These are phyloP conservation scores for Cladosporium sp. DNA, from an alignment of 2,329 filamentous ascomycete species.

Conservation along the genomic window DNA sequence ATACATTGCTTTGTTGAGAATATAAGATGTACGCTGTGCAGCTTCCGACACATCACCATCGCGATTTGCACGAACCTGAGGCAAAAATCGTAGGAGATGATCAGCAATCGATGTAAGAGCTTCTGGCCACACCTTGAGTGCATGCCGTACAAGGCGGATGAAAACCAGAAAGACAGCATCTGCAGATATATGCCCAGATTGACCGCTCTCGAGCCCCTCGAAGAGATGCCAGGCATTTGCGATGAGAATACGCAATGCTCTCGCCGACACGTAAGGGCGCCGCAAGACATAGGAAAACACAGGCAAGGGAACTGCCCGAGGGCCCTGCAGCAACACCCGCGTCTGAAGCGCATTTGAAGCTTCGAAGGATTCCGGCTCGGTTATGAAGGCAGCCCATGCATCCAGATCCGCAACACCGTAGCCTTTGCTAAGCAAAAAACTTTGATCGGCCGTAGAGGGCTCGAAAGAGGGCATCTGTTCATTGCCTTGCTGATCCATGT, in stretches of 20 bases:
- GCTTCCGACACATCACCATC: not conserved
- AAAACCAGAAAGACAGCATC: conserved; percentile 36
- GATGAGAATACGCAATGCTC: conserved; percentile 41
- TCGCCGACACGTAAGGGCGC: conserved; percentile 37
- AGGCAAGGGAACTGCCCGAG: conserved; percentile 40
- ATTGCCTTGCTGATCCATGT: conserved; percentile 15
- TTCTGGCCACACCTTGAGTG: conserved; percentile 46
- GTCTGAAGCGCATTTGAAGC: conserved; percentile 20
- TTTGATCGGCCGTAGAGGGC: conserved; percentile 10
- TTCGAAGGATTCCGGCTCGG: conserved; percentile 16
- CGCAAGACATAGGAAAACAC: conserved; percentile 46
- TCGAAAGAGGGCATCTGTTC: conserved; percentile 6
- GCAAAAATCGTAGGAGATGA: conserved; percentile 7
- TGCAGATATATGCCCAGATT: not conserved
- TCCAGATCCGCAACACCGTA: conserved; percentile 22
- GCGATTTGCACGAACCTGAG: not conserved
- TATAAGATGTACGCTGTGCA: conserved; percentile 7
- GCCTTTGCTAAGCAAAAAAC: conserved; percentile 16
- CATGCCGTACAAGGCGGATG: conserved; percentile 47
- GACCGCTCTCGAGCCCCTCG: not conserved
- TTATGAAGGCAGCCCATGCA: conserved; percentile 22
- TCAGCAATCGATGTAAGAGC: conserved; percentile 30
- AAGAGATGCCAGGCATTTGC: conserved; percentile 8
- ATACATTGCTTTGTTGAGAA: conserved; percentile 28
- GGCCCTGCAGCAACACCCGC: conserved; percentile 1